Conservation (phyloP, 768 basidiomycete species). For the Termitomyces sp. region DNA sequence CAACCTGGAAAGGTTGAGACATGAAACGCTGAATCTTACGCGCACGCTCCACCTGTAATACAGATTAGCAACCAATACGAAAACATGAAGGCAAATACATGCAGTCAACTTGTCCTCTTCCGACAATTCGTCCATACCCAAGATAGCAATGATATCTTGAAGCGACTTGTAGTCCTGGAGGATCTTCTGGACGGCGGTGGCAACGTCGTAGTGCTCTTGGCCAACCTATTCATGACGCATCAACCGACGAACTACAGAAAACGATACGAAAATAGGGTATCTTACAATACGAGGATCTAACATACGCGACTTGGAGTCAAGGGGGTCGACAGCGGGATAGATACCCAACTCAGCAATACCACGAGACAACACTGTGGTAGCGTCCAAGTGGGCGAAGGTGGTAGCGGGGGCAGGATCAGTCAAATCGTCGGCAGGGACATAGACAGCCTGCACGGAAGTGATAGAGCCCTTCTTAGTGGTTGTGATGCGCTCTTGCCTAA, state of each 20-base stretch:
- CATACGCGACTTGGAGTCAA: conserved; percentile 99
- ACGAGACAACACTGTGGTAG: conserved; percentile 98
- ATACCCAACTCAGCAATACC: conserved; percentile 98
- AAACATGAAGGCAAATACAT: conserved; percentile 23
- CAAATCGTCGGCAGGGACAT: conserved; percentile 99
- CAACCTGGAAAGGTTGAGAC: conserved; percentile 99
- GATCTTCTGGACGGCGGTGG: conserved; percentile 96
- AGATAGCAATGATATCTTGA: conserved; percentile 99
- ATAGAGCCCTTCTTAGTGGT: conserved; percentile 99
- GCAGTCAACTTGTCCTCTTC: conserved; percentile 99
- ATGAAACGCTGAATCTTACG: conserved; percentile 99
- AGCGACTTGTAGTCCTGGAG: conserved; percentile 95
- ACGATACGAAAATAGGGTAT: conserved; percentile 5
- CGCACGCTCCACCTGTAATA: conserved; percentile 84
- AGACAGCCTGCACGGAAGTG: conserved; percentile 99
- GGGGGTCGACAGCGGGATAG: conserved; percentile 99
- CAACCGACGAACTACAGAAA: not conserved
- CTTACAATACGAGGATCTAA: conserved; percentile 97
- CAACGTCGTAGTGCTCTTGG: conserved; percentile 91
- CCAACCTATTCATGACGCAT: conserved; percentile 49
- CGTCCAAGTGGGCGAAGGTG: conserved; percentile 99
- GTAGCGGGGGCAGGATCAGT: conserved; percentile 99
- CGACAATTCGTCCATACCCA: conserved; percentile 99
- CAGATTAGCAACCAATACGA: not conserved
- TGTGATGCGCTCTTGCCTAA: conserved; percentile 98